Base-by-base conservation (phyloP, 2,329 filamentous ascomycete species). In the Herpotrichia juniperi region DNA sequence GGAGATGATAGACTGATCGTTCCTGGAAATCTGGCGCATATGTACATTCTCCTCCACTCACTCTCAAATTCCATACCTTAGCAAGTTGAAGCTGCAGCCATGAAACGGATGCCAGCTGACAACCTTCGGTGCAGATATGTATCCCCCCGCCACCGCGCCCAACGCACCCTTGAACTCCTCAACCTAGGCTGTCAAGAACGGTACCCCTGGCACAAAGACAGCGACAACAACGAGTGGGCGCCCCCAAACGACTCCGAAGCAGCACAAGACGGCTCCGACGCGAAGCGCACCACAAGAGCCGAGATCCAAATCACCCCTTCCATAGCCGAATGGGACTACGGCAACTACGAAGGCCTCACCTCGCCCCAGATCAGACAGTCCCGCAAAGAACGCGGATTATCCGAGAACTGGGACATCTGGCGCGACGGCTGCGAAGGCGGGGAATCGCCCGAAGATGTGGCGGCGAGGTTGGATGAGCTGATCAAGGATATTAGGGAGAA, bases 81-180 rank as follows among this genome's bases (percentile, higher is more conserved):
- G n/a, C n/a, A n/a, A n/a, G n/a, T n/a, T n/a, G n/a, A n/a, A n/a
- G n/a, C n/a, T n/a, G n/a, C n/a, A 50, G 16, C 30, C 25, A 44
- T 25, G 10, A 40, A 7, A 24, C 10, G 14, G 19, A 22, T 40
- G 19, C 10, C 11, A 7, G 31, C 31, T n/a, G n/a, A 5, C 16
- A n/a, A 34, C 5, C n/a, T 7, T 8, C 22, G 25, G 28, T 37
- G 46, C 51, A 84, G 83, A 64, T 96, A 93, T 74, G 91, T 97
- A 34, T 96, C 91, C 1, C 93, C 93, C 2, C 88, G 93, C 42
- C 85, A 83, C 56, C 89, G 93, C 53, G 91, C 93, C 17, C 92
- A 94, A 74, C 83, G 86, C 45, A 97, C 93, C n/a, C 88, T 97
- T 68, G 91, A 96, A 72, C 84, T 97, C 42, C 85, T 97, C 22